A percentile compares a stretch with the other conserved stretches of the same genome.
Evolutionary conservation across 2,329 filamentous ascomycete genomes (phyloP).

Genomic region (Cercospora sojina): DNA sequence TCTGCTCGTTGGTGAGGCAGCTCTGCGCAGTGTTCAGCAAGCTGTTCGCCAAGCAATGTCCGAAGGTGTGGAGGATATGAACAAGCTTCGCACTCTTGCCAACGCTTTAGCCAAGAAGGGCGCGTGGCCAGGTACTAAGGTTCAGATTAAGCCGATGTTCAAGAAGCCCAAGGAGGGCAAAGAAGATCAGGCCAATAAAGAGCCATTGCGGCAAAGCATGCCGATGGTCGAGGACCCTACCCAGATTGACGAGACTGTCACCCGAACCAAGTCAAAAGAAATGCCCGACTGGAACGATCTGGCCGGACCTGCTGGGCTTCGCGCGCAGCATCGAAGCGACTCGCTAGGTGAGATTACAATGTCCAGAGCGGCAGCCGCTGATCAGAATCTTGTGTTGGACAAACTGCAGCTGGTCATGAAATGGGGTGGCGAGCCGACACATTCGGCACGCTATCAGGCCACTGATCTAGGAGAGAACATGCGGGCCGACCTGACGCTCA

Average conservation of each 20-base stretch:
- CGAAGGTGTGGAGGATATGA: constrained; percentile 77
- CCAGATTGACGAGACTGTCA: not conserved
- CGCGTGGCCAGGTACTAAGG: constrained; percentile 91
- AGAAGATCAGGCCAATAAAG: constrained; percentile 44
- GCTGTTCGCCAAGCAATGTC: constrained; percentile 80
- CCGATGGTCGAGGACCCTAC: constrained; percentile 16
- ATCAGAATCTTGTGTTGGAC: constrained; percentile 89
- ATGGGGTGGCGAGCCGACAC: constrained; percentile 97
- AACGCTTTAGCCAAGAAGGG: constrained; percentile 92
- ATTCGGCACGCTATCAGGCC: constrained; percentile 92
- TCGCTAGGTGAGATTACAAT: constrained; percentile 87
- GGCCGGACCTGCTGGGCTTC: constrained; percentile 41
- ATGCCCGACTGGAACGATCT: constrained; percentile 31
- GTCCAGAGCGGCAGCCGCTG: constrained; percentile 88
- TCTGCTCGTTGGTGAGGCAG: constrained; percentile 85
- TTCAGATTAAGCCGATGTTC: constrained; percentile 99
- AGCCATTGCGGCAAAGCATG: constrained; percentile 30
- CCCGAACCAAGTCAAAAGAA: constrained; percentile 2
- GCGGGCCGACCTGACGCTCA: constrained; percentile 86
- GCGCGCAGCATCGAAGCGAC: constrained; percentile 66
- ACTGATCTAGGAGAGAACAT: constrained; percentile 94
- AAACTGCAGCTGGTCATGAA: constrained; percentile 98
- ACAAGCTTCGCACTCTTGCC: constrained; percentile 80
- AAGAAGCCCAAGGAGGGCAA: constrained; percentile 66
- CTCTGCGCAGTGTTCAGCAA: constrained; percentile 81